Percentiles rank a stretch among this genome's conserved stretches.
Conservation (phyloP, 768 basidiomycete species). For the Mycena latifolia region DNA sequence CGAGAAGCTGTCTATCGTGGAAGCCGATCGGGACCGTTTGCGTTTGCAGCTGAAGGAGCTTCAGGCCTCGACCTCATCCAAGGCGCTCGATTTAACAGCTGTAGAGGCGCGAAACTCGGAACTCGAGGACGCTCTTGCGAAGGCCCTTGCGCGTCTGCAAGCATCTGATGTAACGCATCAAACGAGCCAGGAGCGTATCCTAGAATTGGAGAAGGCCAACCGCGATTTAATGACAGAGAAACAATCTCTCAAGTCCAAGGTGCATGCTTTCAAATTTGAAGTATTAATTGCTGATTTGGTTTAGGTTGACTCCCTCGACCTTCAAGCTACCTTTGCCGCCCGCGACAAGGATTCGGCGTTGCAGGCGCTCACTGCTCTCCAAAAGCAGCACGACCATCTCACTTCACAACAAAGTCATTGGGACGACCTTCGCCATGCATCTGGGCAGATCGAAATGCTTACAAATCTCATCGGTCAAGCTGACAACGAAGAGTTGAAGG, state of each 20-base stretch:
- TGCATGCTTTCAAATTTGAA: conserved; percentile 45
- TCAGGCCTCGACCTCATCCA: conserved; percentile 56
- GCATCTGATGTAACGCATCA: conserved; percentile 78
- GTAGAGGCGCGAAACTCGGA: conserved; percentile 68
- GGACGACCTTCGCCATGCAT: conserved; percentile 79
- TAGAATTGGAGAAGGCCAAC: conserved; percentile 71
- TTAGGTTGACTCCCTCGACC: conserved; percentile 73
- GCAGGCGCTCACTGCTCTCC: conserved; percentile 64
- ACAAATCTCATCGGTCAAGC: conserved; percentile 69
- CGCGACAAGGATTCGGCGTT: conserved; percentile 73
- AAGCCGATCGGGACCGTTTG: conserved; percentile 75
- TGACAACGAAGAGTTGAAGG: conserved; percentile 80
- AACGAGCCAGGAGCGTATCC: conserved; percentile 69
- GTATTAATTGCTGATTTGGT: conserved; percentile 24
- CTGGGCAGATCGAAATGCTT: conserved; percentile 81
- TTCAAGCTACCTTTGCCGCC: conserved; percentile 65
- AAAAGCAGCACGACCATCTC: conserved; percentile 71
- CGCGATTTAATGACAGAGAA: conserved; percentile 69
- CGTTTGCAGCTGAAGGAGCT: conserved; percentile 67
- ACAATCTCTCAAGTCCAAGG: conserved; percentile 69
- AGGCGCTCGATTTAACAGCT: conserved; percentile 58
- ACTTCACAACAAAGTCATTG: conserved; percentile 77
- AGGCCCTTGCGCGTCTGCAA: conserved; percentile 79
- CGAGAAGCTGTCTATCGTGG: conserved; percentile 71
- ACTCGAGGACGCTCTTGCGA: conserved; percentile 79